Evolutionary conservation across 306 rosid genomes (phyloP).

Genomic region (Quercus gilva): DNA sequence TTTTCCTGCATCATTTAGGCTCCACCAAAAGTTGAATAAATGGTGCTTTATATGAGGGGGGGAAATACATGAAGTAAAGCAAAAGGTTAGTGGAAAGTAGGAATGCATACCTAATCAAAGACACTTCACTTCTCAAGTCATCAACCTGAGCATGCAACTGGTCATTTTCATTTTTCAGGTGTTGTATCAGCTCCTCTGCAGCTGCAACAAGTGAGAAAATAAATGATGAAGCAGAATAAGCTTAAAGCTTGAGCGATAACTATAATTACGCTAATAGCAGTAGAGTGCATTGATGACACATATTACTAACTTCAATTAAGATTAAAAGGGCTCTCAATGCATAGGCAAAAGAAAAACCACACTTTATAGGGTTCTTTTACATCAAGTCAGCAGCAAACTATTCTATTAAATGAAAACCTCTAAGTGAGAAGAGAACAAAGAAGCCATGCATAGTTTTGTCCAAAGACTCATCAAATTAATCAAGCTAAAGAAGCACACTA

Average conservation of each 20-base stretch:
- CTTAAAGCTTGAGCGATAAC: background rate
- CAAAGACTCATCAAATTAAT: background rate
- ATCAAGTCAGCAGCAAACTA: background rate
- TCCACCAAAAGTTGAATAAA: slow-evolving; percentile 5
- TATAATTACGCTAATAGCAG: background rate
- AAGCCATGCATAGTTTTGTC: background rate
- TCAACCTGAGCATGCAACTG: slow-evolving; percentile 45
- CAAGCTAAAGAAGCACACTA: background rate
- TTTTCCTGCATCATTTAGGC: background rate
- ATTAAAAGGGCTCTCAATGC: background rate
- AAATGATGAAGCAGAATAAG: slow-evolving; percentile 4
- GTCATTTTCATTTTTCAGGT: slow-evolving; percentile 61
- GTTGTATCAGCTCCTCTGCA: slow-evolving; percentile 70
- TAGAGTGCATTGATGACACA: background rate
- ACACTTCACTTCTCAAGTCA: slow-evolving; percentile 65
- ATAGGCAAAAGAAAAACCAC: background rate
- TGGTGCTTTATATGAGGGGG: background rate
- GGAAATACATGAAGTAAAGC: background rate
- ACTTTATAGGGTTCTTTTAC: background rate
- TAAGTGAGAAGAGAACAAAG: background rate
- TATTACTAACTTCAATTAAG: background rate
- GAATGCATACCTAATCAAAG: slow-evolving; percentile 56
- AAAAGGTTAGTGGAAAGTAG: background rate
- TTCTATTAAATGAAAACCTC: background rate
- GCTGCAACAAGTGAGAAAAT: slow-evolving; percentile 42